Evolutionary conservation across 2,329 filamentous ascomycete species (phyloP).

Genomic region (Scedosporium apiospermum): DNA sequence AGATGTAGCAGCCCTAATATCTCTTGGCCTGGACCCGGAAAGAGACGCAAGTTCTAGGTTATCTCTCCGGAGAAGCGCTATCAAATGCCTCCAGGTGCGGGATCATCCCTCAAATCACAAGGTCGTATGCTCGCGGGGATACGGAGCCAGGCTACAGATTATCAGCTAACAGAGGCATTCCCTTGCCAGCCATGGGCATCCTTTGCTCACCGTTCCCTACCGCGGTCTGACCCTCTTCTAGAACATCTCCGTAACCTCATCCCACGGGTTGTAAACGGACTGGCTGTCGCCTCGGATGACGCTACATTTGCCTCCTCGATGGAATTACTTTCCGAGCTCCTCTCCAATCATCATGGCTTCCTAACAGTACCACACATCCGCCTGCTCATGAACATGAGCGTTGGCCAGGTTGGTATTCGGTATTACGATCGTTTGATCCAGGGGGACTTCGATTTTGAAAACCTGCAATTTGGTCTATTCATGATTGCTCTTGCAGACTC

Average conservation of each 20-base stretch:
- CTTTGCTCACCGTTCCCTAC: constrained; percentile 23
- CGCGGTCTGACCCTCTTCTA: constrained; percentile 46
- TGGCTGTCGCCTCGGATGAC: constrained; percentile 32
- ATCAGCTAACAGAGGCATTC: background rate
- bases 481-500: constrained; percentile 62
- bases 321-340: constrained; percentile 55
- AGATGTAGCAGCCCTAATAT: constrained; percentile 31
- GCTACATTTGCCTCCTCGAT: constrained; percentile 49
- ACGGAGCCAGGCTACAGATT: background rate
- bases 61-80: constrained; percentile 40
- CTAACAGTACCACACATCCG: constrained; percentile 49
- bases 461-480: constrained; percentile 55
- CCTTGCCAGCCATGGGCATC: background rate
- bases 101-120: background rate
- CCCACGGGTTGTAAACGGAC: constrained; percentile 44
- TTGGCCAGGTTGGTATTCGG: constrained; percentile 47
- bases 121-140: background rate
- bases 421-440: constrained; percentile 45
- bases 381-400: constrained; percentile 48
- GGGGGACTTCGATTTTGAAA: constrained; percentile 55
- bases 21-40: constrained; percentile 23
- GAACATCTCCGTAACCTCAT: constrained; percentile 51
- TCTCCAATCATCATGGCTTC: constrained; percentile 56
- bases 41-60: constrained; percentile 12
- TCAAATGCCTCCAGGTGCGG: constrained; percentile 52